Evolutionary conservation across 2,329 filamentous ascomycete species (phyloP).

Genomic region (Talaromyces islandicus): DNA sequence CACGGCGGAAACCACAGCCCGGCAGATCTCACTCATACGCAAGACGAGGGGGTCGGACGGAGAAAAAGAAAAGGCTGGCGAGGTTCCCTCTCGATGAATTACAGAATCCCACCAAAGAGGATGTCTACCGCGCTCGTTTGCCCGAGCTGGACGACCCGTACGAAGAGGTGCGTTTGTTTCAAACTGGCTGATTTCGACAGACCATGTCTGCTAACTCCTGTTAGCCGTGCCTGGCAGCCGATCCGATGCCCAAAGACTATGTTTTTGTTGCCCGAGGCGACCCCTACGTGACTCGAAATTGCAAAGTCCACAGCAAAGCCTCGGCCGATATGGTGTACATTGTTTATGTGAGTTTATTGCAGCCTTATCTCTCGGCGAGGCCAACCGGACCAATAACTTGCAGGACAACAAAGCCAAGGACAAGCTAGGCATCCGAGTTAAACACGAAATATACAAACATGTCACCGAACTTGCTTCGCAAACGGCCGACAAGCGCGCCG

Average conservation of each 20-base stretch:
- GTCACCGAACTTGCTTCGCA: conserved; percentile 34
- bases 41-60: not conserved
- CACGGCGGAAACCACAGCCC: not conserved
- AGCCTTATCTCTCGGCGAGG: not conserved
- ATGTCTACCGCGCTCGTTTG: conserved; percentile 9
- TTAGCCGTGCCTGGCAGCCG: conserved; percentile 26
- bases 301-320: conserved; percentile 31
- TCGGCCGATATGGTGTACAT: conserved; percentile 26
- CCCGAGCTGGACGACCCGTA: conserved; percentile 20
- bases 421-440: conserved; percentile 40
- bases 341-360: conserved; percentile 28
- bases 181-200: not conserved
- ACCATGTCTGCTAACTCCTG: not conserved
- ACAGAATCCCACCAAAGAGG: not conserved
- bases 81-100: conserved; percentile 1
- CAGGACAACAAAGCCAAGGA: conserved; percentile 18
- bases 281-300: conserved; percentile 39
- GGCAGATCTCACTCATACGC: not conserved
- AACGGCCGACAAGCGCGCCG: conserved; percentile 36
- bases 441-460: conserved; percentile 28
- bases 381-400: not conserved
- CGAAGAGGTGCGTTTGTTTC: conserved; percentile 19
- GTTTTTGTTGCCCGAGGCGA: conserved; percentile 38
- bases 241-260: conserved; percentile 26
- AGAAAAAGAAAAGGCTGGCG: not conserved